These are phyloP conservation scores for Bretziella fagacearum DNA, from an alignment of 2,329 filamentous ascomycete genomes.

Conservation along the genomic window DNA sequence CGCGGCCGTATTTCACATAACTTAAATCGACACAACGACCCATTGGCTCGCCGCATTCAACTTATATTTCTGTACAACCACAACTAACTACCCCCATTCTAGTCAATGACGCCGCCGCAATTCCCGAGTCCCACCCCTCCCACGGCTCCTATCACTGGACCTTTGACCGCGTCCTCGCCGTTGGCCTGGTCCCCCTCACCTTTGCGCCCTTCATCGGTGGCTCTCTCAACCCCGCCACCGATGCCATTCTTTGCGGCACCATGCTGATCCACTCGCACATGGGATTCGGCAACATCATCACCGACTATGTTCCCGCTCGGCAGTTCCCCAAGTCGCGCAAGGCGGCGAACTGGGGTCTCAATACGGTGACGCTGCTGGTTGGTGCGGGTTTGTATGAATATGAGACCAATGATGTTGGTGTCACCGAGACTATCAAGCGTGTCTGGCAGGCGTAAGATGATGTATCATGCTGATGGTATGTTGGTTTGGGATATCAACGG, in stretches of 20 bases:
- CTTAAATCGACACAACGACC: no score
- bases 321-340: constrained; percentile 51
- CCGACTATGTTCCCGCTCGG: constrained; percentile 73
- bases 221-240: constrained; percentile 73
- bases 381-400: constrained; percentile 92
- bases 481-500: background rate
- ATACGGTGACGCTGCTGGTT: constrained; percentile 59
- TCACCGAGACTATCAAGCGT: constrained; percentile 76
- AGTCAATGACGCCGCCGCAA: constrained; percentile 74
- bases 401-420: constrained; percentile 92
- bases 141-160: constrained; percentile 99
- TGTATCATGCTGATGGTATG: background rate
- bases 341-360: constrained; percentile 60
- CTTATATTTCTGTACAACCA: no score
- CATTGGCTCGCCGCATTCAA: no score
- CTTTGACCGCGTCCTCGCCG: constrained; percentile 75
- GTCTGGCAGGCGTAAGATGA: constrained; percentile 61
- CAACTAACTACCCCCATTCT: constrained; percentile 7
- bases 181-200: constrained; percentile 68
- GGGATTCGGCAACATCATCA: constrained; percentile 78
- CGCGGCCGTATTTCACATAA: no score
- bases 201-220: constrained; percentile 84
- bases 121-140: constrained; percentile 54
- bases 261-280: constrained; percentile 89
- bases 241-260: constrained; percentile 68